Conservation (phyloP, 805 yeast species). For the Schwanniomyces occidentalis region DNA sequence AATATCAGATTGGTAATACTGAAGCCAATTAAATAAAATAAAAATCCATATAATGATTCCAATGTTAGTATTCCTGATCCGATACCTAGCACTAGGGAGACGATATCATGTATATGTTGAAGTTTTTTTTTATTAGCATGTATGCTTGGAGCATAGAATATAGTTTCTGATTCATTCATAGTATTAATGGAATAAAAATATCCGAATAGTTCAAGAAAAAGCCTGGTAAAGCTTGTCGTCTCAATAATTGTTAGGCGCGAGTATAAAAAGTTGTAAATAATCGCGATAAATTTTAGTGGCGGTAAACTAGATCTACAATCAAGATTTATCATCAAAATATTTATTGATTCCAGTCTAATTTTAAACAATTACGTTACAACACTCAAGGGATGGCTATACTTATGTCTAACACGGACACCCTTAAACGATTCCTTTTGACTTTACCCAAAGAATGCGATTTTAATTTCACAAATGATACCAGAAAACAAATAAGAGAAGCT, state of each 20-base stretch:
- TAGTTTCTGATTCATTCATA: conserved; percentile 10
- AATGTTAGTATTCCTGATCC: conserved; percentile 42
- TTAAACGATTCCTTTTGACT: conserved; percentile 34
- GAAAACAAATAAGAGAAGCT: conserved; percentile 28
- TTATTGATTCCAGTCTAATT: too few species aligned
- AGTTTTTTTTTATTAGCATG: conserved; percentile 29
- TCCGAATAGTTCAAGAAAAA: too few species aligned
- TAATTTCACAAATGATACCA: conserved; percentile 22
- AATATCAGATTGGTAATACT: conserved; percentile 31
- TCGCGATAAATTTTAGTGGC: too few species aligned
- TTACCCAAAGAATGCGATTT: conserved; percentile 30
- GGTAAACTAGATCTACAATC: too few species aligned
- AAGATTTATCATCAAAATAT: too few species aligned
- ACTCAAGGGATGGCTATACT: neutral
- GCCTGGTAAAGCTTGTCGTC: too few species aligned
- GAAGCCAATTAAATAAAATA: conserved; percentile 34
- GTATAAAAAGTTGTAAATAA: too few species aligned
- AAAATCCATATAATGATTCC: conserved; percentile 36
- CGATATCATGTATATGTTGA: conserved; percentile 37
- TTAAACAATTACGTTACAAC: too few species aligned
- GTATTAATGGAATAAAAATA: too few species aligned
- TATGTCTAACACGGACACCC: neutral
- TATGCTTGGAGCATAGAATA: conserved; percentile 27
- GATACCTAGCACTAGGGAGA: conserved; percentile 38
- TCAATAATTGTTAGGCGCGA: too few species aligned